These are phyloP conservation scores for Globisporangium rhizosaccharum DNA, from an alignment of 352 stramenopile species.

Conservation along the genomic window DNA sequence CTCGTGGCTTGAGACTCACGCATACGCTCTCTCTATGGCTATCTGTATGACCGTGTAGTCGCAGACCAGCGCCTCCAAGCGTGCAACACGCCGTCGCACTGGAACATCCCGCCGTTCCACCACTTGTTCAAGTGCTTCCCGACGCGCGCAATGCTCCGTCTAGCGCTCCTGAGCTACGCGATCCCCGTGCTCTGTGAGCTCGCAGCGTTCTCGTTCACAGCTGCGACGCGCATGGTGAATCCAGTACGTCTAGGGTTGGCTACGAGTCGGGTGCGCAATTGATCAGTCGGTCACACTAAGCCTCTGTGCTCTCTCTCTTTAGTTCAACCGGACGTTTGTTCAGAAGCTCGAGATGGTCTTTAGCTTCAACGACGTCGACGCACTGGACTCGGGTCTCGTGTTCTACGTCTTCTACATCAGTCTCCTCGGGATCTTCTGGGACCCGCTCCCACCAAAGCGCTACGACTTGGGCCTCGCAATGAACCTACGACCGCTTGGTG, in stretches of 20 bases:
- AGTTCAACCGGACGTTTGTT: constrained; percentile 86
- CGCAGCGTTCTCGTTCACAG: constrained; percentile 81
- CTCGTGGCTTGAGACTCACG: neutral
- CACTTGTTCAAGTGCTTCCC: constrained; percentile 83
- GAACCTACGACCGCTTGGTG: constrained; percentile 56
- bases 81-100: constrained; percentile 76
- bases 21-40: constrained; percentile 2
- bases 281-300: neutral
- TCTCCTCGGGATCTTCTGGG: constrained; percentile 82
- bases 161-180: constrained; percentile 75
- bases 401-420: constrained; percentile 87
- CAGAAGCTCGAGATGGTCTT: constrained; percentile 84
- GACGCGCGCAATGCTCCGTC: constrained; percentile 65
- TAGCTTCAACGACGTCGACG: constrained; percentile 84
- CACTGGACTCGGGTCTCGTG: constrained; percentile 77
- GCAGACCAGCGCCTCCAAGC: constrained; percentile 61
- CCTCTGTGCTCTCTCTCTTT: neutral
- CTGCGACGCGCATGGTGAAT: constrained; percentile 84
- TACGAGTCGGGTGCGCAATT: neutral
- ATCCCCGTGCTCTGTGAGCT: constrained; percentile 81
- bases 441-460: constrained; percentile 69
- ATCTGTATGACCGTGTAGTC: constrained; percentile 26
- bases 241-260: constrained; percentile 37
- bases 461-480: constrained; percentile 81
- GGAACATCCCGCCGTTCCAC: constrained; percentile 77